These are phyloP conservation scores for Orobanche coerulescens DNA, from an alignment of 257 asterid genomes.

Conservation along the genomic window DNA sequence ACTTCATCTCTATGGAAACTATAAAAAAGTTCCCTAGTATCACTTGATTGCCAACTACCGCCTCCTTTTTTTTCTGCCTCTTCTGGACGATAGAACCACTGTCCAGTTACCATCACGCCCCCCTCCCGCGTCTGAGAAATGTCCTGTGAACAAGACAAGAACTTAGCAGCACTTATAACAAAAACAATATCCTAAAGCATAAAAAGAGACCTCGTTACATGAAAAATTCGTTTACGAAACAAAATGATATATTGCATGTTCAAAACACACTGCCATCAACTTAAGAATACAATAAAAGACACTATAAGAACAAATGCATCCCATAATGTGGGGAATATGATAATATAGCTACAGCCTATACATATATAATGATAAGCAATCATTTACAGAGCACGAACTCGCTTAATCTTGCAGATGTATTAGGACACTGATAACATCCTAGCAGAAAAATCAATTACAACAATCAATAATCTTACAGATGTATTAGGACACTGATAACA, in stretches of 20 bases:
- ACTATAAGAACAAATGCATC: constrained; percentile 1
- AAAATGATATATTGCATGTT: neutral
- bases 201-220: neutral
- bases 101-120: constrained; percentile 55
- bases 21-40: constrained; percentile 67
- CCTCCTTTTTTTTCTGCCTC: constrained; percentile 66
- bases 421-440: neutral
- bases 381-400: neutral
- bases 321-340: constrained; percentile 1
- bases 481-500: constrained; percentile 1
- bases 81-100: constrained; percentile 94
- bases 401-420: neutral
- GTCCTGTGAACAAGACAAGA: constrained; percentile 33
- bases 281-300: neutral
- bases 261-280: constrained; percentile 4
- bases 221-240: neutral
- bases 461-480: too few relatives aligned
- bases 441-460: neutral
- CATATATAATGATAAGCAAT: constrained; percentile 8
- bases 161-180: neutral
- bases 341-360: neutral
- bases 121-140: constrained; percentile 39
- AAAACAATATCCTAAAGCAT: constrained; percentile 1
- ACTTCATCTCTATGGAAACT: constrained; percentile 82
- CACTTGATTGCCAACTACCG: constrained; percentile 62